Evolutionary conservation across 164 flowering plant species (phyloP).

Genomic region (Stephania japonica): DNA sequence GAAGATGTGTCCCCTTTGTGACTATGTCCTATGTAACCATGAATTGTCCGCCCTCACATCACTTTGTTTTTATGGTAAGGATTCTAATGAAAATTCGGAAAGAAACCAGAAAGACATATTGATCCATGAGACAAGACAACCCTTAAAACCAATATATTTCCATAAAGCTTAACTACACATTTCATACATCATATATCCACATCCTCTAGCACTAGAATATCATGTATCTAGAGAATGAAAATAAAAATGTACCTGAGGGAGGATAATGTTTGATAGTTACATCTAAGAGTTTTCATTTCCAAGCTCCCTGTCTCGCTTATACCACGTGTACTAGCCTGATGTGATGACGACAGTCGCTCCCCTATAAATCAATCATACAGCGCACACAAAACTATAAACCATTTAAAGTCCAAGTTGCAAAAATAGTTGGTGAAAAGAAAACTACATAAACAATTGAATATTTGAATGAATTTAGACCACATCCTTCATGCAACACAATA

Average conservation of each 20-base stretch:
- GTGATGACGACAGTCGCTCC: conserved; percentile 26
- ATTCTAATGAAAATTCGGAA: too few relatives aligned
- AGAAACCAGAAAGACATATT: too few relatives aligned
- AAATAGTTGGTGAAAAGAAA: neutral
- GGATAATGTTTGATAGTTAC: conserved; percentile 17
- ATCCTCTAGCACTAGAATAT: neutral
- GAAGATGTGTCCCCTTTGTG: too few relatives aligned
- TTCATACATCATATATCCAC: neutral
- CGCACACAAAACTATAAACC: neutral
- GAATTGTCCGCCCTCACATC: too few relatives aligned
- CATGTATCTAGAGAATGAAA: neutral
- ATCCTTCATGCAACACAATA: neutral
- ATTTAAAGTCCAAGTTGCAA: neutral
- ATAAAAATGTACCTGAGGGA: conserved; percentile 16
- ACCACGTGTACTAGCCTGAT: conserved; percentile 30
- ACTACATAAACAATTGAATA: neutral
- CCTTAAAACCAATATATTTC: too few relatives aligned
- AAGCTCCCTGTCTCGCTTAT: conserved; percentile 20
- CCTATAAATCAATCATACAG: conserved; percentile 10
- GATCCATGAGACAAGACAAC: too few relatives aligned
- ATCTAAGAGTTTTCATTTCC: conserved; percentile 10
- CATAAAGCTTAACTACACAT: too few relatives aligned
- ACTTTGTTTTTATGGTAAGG: too few relatives aligned
- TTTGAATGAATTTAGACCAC: neutral
- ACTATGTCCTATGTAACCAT: too few relatives aligned